phyloP scores from a whole-genome alignment of 305 asterid species.

The Solanum aculeatissimum region DNA sequence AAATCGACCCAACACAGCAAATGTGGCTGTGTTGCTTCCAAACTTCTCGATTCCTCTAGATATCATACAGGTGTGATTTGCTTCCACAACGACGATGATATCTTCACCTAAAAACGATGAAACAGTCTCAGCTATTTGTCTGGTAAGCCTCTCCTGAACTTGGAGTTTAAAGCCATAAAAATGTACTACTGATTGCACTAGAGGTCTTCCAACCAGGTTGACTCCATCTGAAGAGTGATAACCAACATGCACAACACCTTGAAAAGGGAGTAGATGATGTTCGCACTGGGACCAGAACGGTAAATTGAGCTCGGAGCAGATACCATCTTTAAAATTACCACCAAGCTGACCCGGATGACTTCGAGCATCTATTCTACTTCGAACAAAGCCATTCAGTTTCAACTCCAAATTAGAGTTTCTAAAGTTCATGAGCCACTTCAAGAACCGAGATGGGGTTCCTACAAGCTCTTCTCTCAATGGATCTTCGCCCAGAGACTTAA shows the following conservation, averaged over 20 bases:
- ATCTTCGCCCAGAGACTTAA: conserved; percentile 64
- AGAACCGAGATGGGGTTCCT: conserved; percentile 63
- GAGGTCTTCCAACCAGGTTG: conserved; percentile 16
- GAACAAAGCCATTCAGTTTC: conserved; percentile 31
- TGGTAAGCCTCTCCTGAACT: conserved; percentile 90
- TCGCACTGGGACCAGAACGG: conserved; percentile 87
- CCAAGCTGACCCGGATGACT: background rate
- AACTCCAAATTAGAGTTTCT: conserved; percentile 38
- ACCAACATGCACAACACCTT: conserved; percentile 63
- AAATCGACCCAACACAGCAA: conserved; percentile 78
- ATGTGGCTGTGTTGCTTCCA: conserved; percentile 81
- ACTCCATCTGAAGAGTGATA: conserved; percentile 30
- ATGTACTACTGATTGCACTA: conserved; percentile 34
- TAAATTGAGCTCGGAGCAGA: conserved; percentile 50
- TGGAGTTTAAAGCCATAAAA: conserved; percentile 90
- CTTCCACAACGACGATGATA: conserved; percentile 79
- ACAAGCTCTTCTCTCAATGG: conserved; percentile 66
- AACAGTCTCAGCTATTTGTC: conserved; percentile 79
- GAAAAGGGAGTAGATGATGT: conserved; percentile 91
- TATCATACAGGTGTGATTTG: conserved; percentile 89
- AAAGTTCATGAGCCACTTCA: conserved; percentile 75
- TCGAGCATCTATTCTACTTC: conserved; percentile 16
- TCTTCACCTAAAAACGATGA: conserved; percentile 66
- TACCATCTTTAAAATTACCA: conserved; percentile 11
- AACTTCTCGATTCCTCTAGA: conserved; percentile 84